These are phyloP conservation scores for Gyromitra esculenta DNA, from an alignment of 2,329 filamentous ascomycete species.

Conservation along the genomic window DNA sequence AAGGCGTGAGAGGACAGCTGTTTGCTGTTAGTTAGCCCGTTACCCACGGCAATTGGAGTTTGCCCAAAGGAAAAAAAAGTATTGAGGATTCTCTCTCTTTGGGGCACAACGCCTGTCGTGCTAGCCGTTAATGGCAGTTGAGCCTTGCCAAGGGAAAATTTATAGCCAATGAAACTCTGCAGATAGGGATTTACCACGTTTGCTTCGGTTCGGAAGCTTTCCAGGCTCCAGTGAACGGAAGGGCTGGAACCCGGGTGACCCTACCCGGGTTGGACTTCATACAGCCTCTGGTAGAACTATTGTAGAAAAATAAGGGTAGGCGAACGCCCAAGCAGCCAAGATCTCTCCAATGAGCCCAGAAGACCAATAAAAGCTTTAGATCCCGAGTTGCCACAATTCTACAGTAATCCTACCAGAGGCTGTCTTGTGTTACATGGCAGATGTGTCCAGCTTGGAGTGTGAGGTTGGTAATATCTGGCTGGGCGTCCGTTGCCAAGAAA, in stretches of 20 bases:
- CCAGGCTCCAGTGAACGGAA: conserved; percentile 28
- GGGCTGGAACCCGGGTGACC: conserved; percentile 36
- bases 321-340: no score
- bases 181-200: conserved; percentile 18
- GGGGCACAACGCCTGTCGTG: neutral
- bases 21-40: conserved; percentile 38
- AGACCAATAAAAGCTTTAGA: no score
- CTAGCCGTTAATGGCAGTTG: conserved; percentile 32
- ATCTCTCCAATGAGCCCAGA: no score
- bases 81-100: conserved; percentile 24
- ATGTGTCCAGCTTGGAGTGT: no score
- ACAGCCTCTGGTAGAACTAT: neutral
- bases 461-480: conserved; percentile 5
- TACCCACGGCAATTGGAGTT: conserved; percentile 41
- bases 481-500: neutral
- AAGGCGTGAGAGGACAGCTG: conserved; percentile 45
- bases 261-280: conserved; percentile 1
- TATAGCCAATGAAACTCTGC: conserved; percentile 29
- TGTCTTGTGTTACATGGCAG: neutral
- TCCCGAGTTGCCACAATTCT: no score
- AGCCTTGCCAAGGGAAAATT: conserved; percentile 10
- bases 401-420: neutral
- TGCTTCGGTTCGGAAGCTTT: conserved; percentile 26
- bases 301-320: neutral
- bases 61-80: conserved; percentile 30